phyloP scores from a whole-genome alignment of 768 basidiomycete genomes.

The Cubamyces lactineus region DNA sequence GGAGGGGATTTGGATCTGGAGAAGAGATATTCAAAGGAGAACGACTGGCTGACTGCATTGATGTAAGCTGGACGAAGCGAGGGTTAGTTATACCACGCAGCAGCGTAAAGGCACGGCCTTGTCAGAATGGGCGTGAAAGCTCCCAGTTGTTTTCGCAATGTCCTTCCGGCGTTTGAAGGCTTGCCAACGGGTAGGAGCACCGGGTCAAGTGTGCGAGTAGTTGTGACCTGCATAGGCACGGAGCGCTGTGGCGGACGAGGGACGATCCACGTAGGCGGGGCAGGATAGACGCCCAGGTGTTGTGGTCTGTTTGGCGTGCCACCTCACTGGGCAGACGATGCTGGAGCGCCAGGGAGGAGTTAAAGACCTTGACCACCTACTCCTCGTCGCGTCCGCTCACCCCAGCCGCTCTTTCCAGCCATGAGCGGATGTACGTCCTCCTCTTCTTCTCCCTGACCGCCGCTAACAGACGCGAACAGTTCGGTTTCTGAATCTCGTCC shows the following conservation, averaged over 20 bases:
- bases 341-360: constrained; percentile 11
- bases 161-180: too few species aligned
- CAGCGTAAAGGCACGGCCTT: too few species aligned
- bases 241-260: not conserved
- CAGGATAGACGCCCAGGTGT: constrained; percentile 14
- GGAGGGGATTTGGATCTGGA: too few species aligned
- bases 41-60: too few species aligned
- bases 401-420: constrained; percentile 37
- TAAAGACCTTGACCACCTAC: constrained; percentile 4
- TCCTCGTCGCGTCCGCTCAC: constrained; percentile 12
- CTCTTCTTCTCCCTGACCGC: not conserved
- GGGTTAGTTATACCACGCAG: too few species aligned
- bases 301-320: constrained; percentile 31
- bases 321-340: constrained; percentile 31
- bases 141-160: too few species aligned
- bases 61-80: too few species aligned
- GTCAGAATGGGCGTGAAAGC: too few species aligned
- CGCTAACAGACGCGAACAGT: constrained; percentile 48
- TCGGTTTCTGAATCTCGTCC: constrained; percentile 96
- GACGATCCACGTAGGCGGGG: constrained; percentile 1
- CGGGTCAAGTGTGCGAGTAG: too few species aligned
- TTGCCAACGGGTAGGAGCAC: too few species aligned
- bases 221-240: too few species aligned
- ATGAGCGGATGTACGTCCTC: constrained; percentile 82
- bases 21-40: too few species aligned